Evolutionary conservation across 345 rosid species (phyloP).

Genomic region (Eucalyptus regnans): DNA sequence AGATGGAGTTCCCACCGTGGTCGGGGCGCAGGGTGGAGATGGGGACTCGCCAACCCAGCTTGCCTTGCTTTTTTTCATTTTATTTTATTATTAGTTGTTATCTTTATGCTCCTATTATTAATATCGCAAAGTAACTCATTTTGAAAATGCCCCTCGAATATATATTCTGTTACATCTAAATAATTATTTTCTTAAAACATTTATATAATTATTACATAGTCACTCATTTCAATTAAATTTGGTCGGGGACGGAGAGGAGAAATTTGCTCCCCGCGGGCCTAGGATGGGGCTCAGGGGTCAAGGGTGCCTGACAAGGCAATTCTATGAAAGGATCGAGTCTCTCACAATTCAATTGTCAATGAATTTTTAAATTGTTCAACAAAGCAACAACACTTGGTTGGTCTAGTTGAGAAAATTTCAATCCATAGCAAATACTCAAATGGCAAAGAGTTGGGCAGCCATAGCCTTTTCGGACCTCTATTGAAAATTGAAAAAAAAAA

Average conservation of each 20-base stretch:
- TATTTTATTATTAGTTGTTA: neutral
- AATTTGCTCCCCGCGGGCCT: rapidly evolving
- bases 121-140: neutral
- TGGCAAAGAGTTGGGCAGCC: neutral
- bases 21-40: neutral
- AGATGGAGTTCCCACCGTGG: neutral
- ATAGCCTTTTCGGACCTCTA: neutral
- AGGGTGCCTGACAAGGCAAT: neutral
- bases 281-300: neutral
- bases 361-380: rapidly evolving
- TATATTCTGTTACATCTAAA: neutral
- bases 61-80: neutral
- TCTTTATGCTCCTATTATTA: neutral
- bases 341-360: neutral
- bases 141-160: neutral
- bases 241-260: neutral
- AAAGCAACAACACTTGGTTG: rapidly evolving
- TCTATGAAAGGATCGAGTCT: neutral
- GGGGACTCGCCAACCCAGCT: neutral
- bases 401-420: neutral
- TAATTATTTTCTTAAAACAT: neutral
- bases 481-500: neutral
- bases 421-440: neutral
- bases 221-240: neutral
- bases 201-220: neutral